Evolutionary conservation across 176 grass and related monocot genomes (phyloP), one percentile per base, ranked within the genome.

Genomic region (Eleusine indica): DNA sequence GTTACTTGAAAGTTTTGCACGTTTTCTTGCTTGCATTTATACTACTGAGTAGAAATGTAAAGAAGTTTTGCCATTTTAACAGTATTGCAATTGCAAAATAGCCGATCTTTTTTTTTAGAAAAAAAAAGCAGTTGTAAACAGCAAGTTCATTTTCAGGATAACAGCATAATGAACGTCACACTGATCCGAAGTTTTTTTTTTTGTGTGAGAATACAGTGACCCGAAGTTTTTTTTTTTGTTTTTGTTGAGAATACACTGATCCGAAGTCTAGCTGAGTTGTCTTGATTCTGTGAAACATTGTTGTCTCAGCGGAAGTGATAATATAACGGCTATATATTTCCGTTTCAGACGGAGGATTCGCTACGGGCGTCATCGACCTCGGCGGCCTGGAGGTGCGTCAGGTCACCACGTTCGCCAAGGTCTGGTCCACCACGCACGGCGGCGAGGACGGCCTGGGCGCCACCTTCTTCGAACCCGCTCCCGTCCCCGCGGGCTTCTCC

Each of bases 401-500:
- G 63, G 85, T 93, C 66, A 90, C 87, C 29, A 85, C 84, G 0
- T 91, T 95, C 74, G 47, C 16, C 75, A 91, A 93, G 63, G 91
- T 95, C 10, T 98, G 96, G 96, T 72, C 91, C 9, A 81, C 80
- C 41, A 37, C 69, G 11, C 85, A 89, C 40, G 95, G 92, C n/a
- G 95, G 90, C 71, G 76, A 82, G 8, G 91, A 91, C 28, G 72
- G 80, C 75, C 39, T 42, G 18, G 93, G 96, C 16, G 83, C 85
- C 62, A 84, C 85, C 82, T 93, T 95, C 89, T 93, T 95, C 77
- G 74, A 81, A 68, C 93, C 96, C 2, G 25, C 85, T 6, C 68
- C 79, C 8, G n/a, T 98, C 12, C 91, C 91, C 6, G 4, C 60
- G 17, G 95, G 91, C 13, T 93, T 95, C 77, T 87, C 38, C 77